These are phyloP conservation scores for Cardiosporidium cionae DNA, from an alignment of 169 alveolate genomes.

Conservation along the genomic window DNA sequence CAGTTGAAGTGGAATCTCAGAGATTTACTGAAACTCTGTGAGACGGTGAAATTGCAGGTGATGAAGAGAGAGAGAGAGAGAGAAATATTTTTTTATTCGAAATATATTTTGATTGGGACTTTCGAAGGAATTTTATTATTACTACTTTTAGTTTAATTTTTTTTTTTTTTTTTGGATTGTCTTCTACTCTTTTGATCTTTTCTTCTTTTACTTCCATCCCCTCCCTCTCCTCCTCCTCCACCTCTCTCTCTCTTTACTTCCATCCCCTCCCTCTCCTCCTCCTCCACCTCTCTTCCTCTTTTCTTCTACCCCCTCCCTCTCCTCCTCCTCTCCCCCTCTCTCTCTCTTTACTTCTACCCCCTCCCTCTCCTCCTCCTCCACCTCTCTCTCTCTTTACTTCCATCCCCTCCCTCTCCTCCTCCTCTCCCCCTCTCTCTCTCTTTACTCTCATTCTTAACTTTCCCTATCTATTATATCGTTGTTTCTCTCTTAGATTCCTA, in stretches of 20 bases:
- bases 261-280: too few relatives aligned
- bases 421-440: not conserved
- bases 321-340: too few relatives aligned
- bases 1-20: constrained; percentile 46
- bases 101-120: too few relatives aligned
- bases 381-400: not conserved
- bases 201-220: too few relatives aligned
- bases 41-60: not conserved
- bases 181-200: not conserved
- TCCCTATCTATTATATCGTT: not conserved
- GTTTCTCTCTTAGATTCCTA: not conserved
- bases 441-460: not conserved
- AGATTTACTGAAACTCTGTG: constrained; percentile 36
- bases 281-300: too few relatives aligned
- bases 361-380: too few relatives aligned
- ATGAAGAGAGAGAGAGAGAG: not conserved
- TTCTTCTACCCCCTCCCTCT: too few relatives aligned
- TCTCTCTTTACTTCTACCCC: too few relatives aligned
- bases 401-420: not conserved
- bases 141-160: not conserved
- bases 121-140: too few relatives aligned
- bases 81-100: too few relatives aligned
- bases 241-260: too few relatives aligned
- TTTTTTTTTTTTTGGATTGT: not conserved
- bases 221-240: too few relatives aligned